These are phyloP conservation scores for Phlebopus sp. DNA, from an alignment of 1,284 basidiomycete species.

Conservation along the genomic window DNA sequence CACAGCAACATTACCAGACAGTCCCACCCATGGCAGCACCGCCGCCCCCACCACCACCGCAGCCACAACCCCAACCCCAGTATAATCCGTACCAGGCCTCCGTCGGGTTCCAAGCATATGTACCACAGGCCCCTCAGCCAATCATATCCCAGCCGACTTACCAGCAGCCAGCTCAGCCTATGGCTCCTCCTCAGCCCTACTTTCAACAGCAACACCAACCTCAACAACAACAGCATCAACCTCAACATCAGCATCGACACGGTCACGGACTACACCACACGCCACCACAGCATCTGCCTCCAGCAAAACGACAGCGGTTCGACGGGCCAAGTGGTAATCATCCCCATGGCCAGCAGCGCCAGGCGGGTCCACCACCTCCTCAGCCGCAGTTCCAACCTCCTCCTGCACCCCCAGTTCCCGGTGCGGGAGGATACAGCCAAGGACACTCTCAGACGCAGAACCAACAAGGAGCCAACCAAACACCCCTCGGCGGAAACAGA, in stretches of 20 bases:
- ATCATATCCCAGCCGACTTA: constrained; percentile 41
- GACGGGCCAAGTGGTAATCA: constrained; percentile 64
- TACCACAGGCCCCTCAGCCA: constrained; percentile 55
- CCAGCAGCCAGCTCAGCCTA: constrained; percentile 32
- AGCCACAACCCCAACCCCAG: constrained; percentile 54
- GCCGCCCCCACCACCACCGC: constrained; percentile 50
- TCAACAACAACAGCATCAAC: constrained; percentile 41
- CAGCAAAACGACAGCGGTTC: constrained; percentile 81
- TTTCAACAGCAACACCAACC: constrained; percentile 44
- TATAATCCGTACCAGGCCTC: constrained; percentile 79
- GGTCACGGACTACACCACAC: constrained; percentile 56
- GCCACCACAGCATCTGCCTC: constrained; percentile 68
- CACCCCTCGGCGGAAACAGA: constrained; percentile 42
- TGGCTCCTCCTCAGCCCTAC: constrained; percentile 38
- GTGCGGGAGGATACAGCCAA: constrained; percentile 36
- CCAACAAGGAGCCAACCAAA: constrained; percentile 43
- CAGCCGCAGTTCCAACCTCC: constrained; percentile 47
- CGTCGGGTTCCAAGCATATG: constrained; percentile 63
- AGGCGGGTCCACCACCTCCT: constrained; percentile 22
- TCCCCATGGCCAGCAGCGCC: constrained; percentile 41
- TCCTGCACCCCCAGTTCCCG: constrained; percentile 47
- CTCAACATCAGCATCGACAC: constrained; percentile 45
- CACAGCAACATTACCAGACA: constrained; percentile 50
- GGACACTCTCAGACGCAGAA: constrained; percentile 28
- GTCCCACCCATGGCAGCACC: constrained; percentile 48